Percentiles rank a stretch among this genome's conserved stretches.
Evolutionary conservation across 768 basidiomycete species (phyloP).

Genomic region (Amanita inopinata): DNA sequence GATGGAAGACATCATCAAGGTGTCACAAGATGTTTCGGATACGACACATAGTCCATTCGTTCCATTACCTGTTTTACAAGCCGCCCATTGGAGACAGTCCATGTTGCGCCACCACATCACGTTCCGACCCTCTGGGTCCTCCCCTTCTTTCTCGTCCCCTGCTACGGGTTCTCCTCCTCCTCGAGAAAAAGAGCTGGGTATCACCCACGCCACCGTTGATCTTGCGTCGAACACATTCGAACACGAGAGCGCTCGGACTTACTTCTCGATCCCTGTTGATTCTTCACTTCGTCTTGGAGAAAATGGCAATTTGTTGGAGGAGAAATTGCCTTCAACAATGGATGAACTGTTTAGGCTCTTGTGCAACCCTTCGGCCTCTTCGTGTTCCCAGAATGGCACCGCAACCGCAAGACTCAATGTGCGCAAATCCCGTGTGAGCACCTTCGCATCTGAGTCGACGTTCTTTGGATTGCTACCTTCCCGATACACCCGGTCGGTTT

Average conservation of each 20-base stretch:
- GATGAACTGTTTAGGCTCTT: constrained; percentile 55
- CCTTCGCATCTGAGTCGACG: constrained; percentile 34
- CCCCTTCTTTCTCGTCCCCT: constrained; percentile 25
- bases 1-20: constrained; percentile 67
- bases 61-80: constrained; percentile 55
- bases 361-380: constrained; percentile 20
- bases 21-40: constrained; percentile 70
- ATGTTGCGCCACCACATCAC: constrained; percentile 54
- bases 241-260: constrained; percentile 25
- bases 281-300: constrained; percentile 73
- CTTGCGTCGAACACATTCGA: constrained; percentile 26
- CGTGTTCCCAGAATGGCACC: constrained; percentile 12
- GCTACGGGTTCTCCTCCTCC: constrained; percentile 23
- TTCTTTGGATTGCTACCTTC: constrained; percentile 56
- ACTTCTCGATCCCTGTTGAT: constrained; percentile 59
- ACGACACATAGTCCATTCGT: constrained; percentile 62
- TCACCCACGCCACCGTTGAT: constrained; percentile 45
- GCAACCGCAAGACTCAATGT: background rate
- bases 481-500: constrained; percentile 30
- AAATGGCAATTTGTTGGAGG: constrained; percentile 38
- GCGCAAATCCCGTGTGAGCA: constrained; percentile 1
- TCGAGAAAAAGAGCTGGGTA: constrained; percentile 60
- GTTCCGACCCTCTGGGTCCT: constrained; percentile 23
- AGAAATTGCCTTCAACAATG: constrained; percentile 38
- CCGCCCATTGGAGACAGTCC: constrained; percentile 73